Base-by-base conservation (phyloP, 176 grass and related monocot genomes). In the Eleusine coracana region DNA sequence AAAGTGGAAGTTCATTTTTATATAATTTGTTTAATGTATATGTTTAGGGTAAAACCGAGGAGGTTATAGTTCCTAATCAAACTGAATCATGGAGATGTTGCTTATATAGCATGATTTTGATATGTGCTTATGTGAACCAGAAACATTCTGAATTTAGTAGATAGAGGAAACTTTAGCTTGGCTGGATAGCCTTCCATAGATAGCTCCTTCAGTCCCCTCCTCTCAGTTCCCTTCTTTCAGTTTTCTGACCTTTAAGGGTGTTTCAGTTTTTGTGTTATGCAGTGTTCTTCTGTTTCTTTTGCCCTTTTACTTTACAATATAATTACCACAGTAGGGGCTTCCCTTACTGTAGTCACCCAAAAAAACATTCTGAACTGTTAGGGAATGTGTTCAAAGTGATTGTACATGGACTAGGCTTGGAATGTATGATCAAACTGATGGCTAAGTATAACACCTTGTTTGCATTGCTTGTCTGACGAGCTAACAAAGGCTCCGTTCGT, bases 401-500 rank as follows among this genome's bases (percentile, higher is more conserved):
- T 74, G 16, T 63, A 45, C 38, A 60, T 69, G 41, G 6, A 76
- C 27, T 63, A 39, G 49, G 54, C 50, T 42, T 80, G 46, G 67
- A 31, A 56, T 36, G 49, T 86, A 36, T 69, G 50, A 83, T 40
- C 59, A 48, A 83, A 63, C 41, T 83, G 64, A 74, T 86, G 27
- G 45, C 29, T 67, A 70, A n/a, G 48, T 51, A 44, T 72, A 76
- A 27, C 70, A 29, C 5, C 11, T 11, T 83, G 72, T 67, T 75
- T 80, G 66, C 20, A 29, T 87, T 89, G 67, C 56, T 89, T 92
- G 63, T 56, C 55, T 87, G 42, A 79, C 79, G 71, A 81, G 81
- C 85, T 91, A 84, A 92, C 87, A 83, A 86, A 64, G 76, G 54
- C 74, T 86, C 29, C 58, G 87, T 81, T 72, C 66, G 58, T 81